Base-by-base conservation (phyloP, 768 basidiomycete genomes). In the Austroboletus eburneus region DNA sequence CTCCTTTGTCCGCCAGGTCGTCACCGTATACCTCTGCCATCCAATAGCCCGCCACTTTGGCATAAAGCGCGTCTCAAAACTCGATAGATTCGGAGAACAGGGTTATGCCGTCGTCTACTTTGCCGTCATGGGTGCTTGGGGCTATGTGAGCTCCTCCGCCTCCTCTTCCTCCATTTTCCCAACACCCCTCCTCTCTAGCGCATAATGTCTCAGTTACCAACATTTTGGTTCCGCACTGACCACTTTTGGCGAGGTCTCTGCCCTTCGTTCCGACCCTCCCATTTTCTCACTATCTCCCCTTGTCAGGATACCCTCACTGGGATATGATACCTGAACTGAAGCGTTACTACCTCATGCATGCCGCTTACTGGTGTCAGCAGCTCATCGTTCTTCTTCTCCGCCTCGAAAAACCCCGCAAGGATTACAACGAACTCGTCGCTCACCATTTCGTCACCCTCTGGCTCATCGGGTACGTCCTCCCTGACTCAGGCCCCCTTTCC, bases 391-490 rank as follows among this genome's bases (percentile, higher is more conserved):
- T 97, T 8, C 69, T 87, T 3, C 77, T 94, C 12, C 72, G 83
- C 38, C 77, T 99, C 13, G 96, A 99, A 69, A 97, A 96, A 64
- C 95, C 96, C 0, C 79, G 96, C 41, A 91, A 88, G 64, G 96
- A 99, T 64, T 92, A 85, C 63, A 57, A 64, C 17, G 95, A 97
- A 65, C 80, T 97, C 14, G 78, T 96, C 17, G 77, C 77, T 0
- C 96, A 99, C 63, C 96, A 99, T 63, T 57, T 93, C 35, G 91
- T 98, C 42, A 97, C 96, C 0, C 74, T 98, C 12, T 99, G 93
- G 92, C 75, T 98, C 21, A 79, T 98, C 30, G 85, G 91, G 82
- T 96, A 70, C 35, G 75, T 61, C 32, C 9, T 48, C 34, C 25
- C 29, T 39, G 2, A 8, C 34, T 35, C 7, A 35, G 7, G 5